Base-by-base conservation (phyloP, 805 yeast genomes). In the Saccharomycopsis vini region DNA sequence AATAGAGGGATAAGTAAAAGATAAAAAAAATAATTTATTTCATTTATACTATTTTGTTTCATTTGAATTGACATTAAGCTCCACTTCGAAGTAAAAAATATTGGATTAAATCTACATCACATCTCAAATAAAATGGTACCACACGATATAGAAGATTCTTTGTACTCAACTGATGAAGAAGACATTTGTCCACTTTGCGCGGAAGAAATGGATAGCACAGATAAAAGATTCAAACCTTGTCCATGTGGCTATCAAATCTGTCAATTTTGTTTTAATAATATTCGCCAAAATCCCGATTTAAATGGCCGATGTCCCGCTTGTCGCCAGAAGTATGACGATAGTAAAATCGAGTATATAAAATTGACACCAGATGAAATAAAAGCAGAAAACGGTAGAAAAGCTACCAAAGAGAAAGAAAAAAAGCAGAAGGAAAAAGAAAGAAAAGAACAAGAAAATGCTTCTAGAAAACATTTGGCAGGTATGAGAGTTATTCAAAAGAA, bases 211-310 rank as follows among this genome's bases (percentile, higher is more conserved):
- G 99, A 92, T 63, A 79, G 90, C 39, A 83, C 95, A 15, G 98
- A 92, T 64, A 87, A 84, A 58, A 86, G 88, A 66, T 92, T 92
- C 71, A 87, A 83, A 62, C 99, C 99, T n/a, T 92, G 99, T 69
- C 97, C 97, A 1, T 92, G 99, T 67, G 99, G 99, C 16, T 92
- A 92, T 58, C 97, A 94, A 62, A 85, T 92, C 46, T 92, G 99
- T 62, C 97, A 90, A 70, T 92, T 92, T 60, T 92, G 99, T 63
- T 92, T 90, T 71, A 92, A 92, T 66, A 90, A 89, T 61, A 92
- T 92, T 56, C 75, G 96, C 52, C 92, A 87, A 52, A 90, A 90
- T 55, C 97, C 97, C 1, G 96, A 92, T 60, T 68, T 90, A 50
- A 89, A 89, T 60, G 97, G 97, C 2, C 77, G 87, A 53, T 92